Conservation (phyloP, 331 rosid genomes). For the Spiraea crenata region DNA sequence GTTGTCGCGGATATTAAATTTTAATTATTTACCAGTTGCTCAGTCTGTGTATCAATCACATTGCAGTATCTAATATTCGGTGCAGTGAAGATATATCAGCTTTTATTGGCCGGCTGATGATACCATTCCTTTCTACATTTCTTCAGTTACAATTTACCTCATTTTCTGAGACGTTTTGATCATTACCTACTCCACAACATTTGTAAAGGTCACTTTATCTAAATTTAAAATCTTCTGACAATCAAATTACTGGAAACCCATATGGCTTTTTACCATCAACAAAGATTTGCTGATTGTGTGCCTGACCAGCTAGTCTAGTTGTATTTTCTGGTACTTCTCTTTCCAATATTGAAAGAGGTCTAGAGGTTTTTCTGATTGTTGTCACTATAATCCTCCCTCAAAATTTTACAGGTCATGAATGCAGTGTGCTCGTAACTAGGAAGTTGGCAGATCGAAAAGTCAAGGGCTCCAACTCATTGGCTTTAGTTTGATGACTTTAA, state of each 20-base stretch:
- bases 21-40: constrained; percentile 6
- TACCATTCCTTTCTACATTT: constrained; percentile 22
- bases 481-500: constrained; percentile 41
- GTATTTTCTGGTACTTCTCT: too few relatives aligned
- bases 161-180: constrained; percentile 37
- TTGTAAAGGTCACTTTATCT: constrained; percentile 35
- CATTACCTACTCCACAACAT: constrained; percentile 34
- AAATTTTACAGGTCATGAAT: too few relatives aligned
- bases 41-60: not conserved
- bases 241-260: not conserved
- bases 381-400: too few relatives aligned
- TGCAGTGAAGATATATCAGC: not conserved
- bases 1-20: constrained; percentile 21
- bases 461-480: constrained; percentile 44
- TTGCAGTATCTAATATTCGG: too few relatives aligned
- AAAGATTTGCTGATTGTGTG: not conserved
- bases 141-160: constrained; percentile 32
- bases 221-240: not conserved
- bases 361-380: too few relatives aligned
- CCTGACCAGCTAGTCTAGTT: too few relatives aligned
- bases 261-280: not conserved
- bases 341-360: too few relatives aligned
- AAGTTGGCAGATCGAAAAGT: constrained; percentile 12
- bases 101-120: constrained; percentile 1
- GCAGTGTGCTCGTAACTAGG: too few relatives aligned